Base-by-base conservation (phyloP, 2,329 filamentous ascomycete species). In the Stachybotrys chlorohalonatus region DNA sequence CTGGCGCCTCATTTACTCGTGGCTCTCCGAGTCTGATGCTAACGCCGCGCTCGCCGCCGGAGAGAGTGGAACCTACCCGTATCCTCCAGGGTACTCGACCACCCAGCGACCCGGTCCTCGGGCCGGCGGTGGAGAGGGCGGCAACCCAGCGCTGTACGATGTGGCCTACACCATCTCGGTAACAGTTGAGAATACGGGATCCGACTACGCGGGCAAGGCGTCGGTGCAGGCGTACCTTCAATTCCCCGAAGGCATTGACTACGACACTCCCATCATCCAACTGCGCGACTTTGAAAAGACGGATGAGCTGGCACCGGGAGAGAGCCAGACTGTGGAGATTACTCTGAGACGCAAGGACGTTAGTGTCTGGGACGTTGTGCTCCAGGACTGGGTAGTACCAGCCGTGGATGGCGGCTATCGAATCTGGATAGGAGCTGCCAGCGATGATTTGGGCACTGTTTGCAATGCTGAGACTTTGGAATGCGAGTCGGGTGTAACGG, bases 201-300 rank as follows among this genome's bases (percentile, higher is more conserved):
- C 54, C 11, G 59, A 58, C 54, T 66, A 64, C 50, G 57, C 68
- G 0, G 77, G 77, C n/a, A 74, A 75, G 55, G 76, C 73, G 6
- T 75, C 75, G 0, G 69, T 71, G 6, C 75, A 78, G 60, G 69
- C 72, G 0, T 78, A 78, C 55, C 55, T 78, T n/a, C 70, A 75
- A 56, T 75, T 73, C 55, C 75, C 75, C 0, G 62, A 59, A 1
- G 64, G 59, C 48, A 60, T 60, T 15, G 54, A 54, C 13, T 70
- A 77, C 46, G 85, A 90, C 31, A 90, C 89, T 52, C 87, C 87
- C 0, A 68, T 83, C 2, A 78, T 78, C 54, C 83, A 85, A n/a
- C 75, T 91, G 17, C 80, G 88, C 13, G 86, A 86, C 32, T 91
- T 91, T 64, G 84, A 86, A 58, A 90, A 91, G 73, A 72, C 88